Evolutionary conservation across 2,329 filamentous ascomycete genomes (phyloP), one percentile per base, ranked within the genome.

Genomic region (Penicillium sp.): DNA sequence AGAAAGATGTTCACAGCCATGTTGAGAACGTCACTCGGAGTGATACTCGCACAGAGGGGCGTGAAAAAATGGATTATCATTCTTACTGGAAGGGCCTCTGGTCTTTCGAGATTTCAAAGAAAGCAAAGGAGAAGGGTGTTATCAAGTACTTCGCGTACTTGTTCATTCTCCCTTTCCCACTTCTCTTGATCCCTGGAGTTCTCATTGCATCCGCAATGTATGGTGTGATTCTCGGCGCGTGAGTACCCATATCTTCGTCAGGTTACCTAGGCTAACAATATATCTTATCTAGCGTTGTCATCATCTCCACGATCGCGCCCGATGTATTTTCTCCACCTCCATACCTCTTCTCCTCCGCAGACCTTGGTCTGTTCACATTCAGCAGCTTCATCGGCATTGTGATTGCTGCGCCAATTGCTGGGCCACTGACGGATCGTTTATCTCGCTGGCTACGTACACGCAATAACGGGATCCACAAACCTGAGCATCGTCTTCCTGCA

Each of bases 391-490:
- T 74, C 5, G 75, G 75, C 3, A 71, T 76, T 55, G 63, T 73
- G 1, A 43, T 76, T 0, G 73, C 72, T 0, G 74, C 69, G 1
- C 67, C 76, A 0, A 61, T 77, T 4, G 67, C 67, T 9, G 75
- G 75, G 0, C 75, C 75, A 0, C 63, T 78, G 31, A 77, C 75
- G 0, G 75, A 77, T 58, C 50, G 60, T 8, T 60, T 76, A 31
- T 75, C 74, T 11, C 68, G 67, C 24, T 68, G 54, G 53, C 60
- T 74, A 46, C 63, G 67, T n/a, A 64, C 57, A 34, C 65, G 69
- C 38, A 71, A 73, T 50, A 60, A 61, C 38, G 66, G 68, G 24
- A 48, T 72, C 24, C 72, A 75, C 56, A 68, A 74, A 46, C 74
- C 75, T 18, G 72, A 77, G 50, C 69, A 75, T 58, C 67, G 73